Percentiles rank a stretch among this genome's conserved stretches.
Conservation (phyloP, 1,139 yeast genomes). For the Scheffersomyces illinoinensis region DNA sequence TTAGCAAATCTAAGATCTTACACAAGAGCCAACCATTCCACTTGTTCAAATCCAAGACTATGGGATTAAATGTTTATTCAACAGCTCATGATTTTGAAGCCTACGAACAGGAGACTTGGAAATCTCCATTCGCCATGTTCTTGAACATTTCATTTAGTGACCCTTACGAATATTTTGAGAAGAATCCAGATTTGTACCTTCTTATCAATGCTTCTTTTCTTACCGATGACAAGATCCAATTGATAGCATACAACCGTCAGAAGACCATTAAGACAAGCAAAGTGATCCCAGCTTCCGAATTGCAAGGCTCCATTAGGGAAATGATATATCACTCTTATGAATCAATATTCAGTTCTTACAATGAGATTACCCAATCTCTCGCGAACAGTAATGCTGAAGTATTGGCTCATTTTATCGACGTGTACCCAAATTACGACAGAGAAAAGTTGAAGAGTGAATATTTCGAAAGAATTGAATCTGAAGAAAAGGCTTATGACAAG, state of each 20-base stretch:
- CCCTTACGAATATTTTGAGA: conserved; percentile 24
- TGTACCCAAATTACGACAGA: conserved; percentile 10
- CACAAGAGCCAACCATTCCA: conserved; percentile 86
- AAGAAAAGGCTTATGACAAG: neutral
- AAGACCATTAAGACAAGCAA: conserved; percentile 25
- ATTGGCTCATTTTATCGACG: conserved; percentile 20
- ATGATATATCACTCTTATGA: conserved; percentile 21
- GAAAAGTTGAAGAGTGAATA: conserved; percentile 4
- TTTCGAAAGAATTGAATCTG: conserved; percentile 1
- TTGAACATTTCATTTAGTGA: conserved; percentile 48
- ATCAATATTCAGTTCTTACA: conserved; percentile 23
- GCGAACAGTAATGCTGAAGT: conserved; percentile 23
- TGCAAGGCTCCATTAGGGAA: conserved; percentile 23
- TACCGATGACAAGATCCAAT: conserved; percentile 27
- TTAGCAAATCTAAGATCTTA: conserved; percentile 76
- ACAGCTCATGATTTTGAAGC: conserved; percentile 75
- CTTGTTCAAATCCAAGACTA: conserved; percentile 54
- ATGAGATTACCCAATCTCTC: conserved; percentile 22
- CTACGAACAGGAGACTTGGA: conserved; percentile 59
- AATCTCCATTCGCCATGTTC: conserved; percentile 64
- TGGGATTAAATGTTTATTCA: conserved; percentile 57
- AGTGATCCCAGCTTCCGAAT: conserved; percentile 20
- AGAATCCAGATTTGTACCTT: conserved; percentile 25
- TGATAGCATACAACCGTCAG: conserved; percentile 28
- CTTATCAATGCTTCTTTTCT: conserved; percentile 30